Conservation (phyloP, 257 asterid genomes). For the Hygrophila difformis region DNA sequence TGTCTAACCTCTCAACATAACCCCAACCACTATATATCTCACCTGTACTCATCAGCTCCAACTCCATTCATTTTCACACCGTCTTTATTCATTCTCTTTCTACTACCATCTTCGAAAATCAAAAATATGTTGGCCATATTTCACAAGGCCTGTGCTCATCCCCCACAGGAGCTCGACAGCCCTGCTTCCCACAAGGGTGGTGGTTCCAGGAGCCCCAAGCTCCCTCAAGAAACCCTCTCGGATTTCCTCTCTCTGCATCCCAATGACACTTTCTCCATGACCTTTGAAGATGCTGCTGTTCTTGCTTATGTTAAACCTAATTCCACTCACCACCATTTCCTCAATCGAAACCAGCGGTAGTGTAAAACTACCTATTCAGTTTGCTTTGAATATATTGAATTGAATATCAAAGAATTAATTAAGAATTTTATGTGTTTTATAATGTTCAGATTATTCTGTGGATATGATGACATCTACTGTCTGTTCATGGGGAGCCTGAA, state of each 20-base stretch:
- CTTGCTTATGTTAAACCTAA: conserved; percentile 58
- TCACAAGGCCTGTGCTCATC: conserved; percentile 54
- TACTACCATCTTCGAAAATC: too few relatives aligned
- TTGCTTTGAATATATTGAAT: too few relatives aligned
- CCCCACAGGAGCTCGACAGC: conserved; percentile 72
- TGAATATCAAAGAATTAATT: too few relatives aligned
- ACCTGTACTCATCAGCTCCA: too few relatives aligned
- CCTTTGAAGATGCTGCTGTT: conserved; percentile 48
- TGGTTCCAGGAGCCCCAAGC: conserved; percentile 18
- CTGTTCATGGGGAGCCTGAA: conserved; percentile 56
- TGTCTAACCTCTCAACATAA: too few relatives aligned
- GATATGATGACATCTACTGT: conserved; percentile 67
- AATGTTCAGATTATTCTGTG: conserved; percentile 55
- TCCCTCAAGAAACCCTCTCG: conserved; percentile 43
- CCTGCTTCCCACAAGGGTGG: conserved; percentile 35
- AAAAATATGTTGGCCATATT: conserved; percentile 63
- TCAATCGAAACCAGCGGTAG: conserved; percentile 17
- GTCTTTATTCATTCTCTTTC: too few relatives aligned
- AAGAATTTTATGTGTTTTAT: conserved; percentile 22
- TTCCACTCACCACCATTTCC: conserved; percentile 27
- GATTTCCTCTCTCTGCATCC: conserved; percentile 46
- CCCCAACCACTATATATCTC: too few relatives aligned
- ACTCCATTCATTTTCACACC: too few relatives aligned
- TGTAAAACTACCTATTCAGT: too few relatives aligned
- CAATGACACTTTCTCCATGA: conserved; percentile 39